phyloP scores from a whole-genome alignment of 129 eudicot genomes.

The Centrapalus pauciflorus region DNA sequence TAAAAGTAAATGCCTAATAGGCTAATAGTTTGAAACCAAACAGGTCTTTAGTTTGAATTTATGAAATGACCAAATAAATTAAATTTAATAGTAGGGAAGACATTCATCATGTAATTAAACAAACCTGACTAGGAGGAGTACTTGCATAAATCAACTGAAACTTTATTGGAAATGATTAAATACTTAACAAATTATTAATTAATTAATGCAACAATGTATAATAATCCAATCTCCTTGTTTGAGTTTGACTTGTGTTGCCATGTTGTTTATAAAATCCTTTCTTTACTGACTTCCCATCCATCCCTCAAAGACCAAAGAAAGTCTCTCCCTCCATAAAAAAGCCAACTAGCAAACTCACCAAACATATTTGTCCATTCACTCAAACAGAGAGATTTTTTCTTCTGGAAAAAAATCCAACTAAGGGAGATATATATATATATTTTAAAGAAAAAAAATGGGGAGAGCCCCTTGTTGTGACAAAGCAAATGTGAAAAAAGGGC shows the following conservation, averaged over 20 bases:
- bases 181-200: no score
- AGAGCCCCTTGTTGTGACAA: slow-evolving; percentile 99
- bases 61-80: slow-evolving; percentile 1
- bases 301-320: background rate
- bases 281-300: slow-evolving; percentile 28
- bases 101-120: slow-evolving; percentile 14
- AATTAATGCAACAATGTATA: slow-evolving; percentile 3
- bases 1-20: no score
- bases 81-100: slow-evolving; percentile 1
- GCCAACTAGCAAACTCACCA: slow-evolving; percentile 35
- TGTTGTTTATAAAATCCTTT: slow-evolving; percentile 15
- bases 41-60: slow-evolving; percentile 9
- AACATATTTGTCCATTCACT: slow-evolving; percentile 38
- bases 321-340: slow-evolving; percentile 52
- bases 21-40: slow-evolving; percentile 6
- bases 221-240: slow-evolving; percentile 11
- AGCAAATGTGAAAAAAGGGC: slow-evolving; percentile 92
- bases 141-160: background rate
- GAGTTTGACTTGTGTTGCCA: slow-evolving; percentile 38
- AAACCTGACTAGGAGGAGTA: slow-evolving; percentile 1
- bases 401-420: slow-evolving; percentile 11
- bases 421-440: slow-evolving; percentile 13
- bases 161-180: slow-evolving; percentile 11
- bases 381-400: slow-evolving; percentile 15
- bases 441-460: slow-evolving; percentile 56